Evolutionary conservation across 768 basidiomycete species (phyloP).

Genomic region (Leccinellum albellum): DNA sequence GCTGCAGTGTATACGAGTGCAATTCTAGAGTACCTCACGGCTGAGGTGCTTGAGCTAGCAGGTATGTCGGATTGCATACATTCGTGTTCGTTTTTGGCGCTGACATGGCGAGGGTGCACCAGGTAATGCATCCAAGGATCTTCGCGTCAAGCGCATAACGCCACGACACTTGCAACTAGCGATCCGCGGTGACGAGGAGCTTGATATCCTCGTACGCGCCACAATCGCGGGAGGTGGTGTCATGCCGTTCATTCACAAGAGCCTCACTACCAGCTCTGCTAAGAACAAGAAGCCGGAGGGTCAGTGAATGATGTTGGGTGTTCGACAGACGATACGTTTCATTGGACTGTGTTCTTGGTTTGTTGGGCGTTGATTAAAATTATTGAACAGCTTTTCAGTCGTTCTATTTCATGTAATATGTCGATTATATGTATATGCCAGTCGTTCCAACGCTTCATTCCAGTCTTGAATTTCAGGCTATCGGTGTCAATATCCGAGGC

Average conservation of each 20-base stretch:
- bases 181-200: conserved; percentile 95
- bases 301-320: conserved; percentile 14
- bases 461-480: not conserved
- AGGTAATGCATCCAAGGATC: conserved; percentile 97
- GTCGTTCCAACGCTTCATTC: not conserved
- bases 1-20: conserved; percentile 96
- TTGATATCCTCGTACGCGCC: conserved; percentile 91
- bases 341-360: conserved; percentile 5
- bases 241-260: conserved; percentile 86
- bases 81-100: not conserved
- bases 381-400: conserved; percentile 14
- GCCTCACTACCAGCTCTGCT: conserved; percentile 50
- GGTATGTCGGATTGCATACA: conserved; percentile 46
- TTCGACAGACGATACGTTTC: not conserved
- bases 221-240: conserved; percentile 92
- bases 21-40: conserved; percentile 93
- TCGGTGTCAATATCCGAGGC: not conserved
- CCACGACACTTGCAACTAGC: conserved; percentile 94
- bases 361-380: conserved; percentile 4
- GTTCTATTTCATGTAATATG: conserved; percentile 12
- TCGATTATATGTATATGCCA: conserved; percentile 10
- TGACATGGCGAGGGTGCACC: not conserved
- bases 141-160: conserved; percentile 95
- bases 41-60: conserved; percentile 93
- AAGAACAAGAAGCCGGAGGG: conserved; percentile 47